A percentile compares a stretch with the other conserved stretches of the same genome.
These are phyloP conservation scores for Zasmidium citrigriseum DNA, from an alignment of 2,329 filamentous ascomycete species.

Conservation along the genomic window DNA sequence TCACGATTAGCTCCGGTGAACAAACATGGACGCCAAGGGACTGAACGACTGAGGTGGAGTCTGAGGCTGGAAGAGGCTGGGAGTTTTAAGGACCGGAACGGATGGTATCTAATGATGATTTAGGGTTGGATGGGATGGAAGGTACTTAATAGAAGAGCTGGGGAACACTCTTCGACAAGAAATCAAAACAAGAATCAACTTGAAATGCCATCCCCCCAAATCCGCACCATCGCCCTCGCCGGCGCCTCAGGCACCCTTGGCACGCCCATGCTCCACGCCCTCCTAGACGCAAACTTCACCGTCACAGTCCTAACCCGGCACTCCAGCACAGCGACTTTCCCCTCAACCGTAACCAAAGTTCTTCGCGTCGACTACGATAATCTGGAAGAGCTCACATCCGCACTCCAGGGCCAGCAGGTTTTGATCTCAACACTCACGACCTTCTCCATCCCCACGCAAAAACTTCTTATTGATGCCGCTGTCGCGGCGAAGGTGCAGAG, in stretches of 20 bases:
- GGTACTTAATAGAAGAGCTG: no score
- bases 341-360: background rate
- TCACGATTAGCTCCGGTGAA: no score
- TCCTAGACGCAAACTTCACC: background rate
- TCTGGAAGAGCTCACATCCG: background rate
- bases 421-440: background rate
- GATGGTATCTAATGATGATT: no score
- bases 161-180: no score
- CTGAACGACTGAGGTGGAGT: no score
- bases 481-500: background rate
- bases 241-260: background rate
- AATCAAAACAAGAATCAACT: no score
- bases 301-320: background rate
- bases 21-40: no score
- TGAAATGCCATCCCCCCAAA: background rate
- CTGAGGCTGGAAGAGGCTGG: no score
- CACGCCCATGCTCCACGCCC: conserved; percentile 1
- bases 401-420: background rate
- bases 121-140: no score
- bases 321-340: background rate
- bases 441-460: background rate
- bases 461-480: background rate
- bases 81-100: no score
- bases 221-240: background rate
- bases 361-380: background rate